phyloP scores from a whole-genome alignment of 805 yeast genomes.

The Saccharomycopsis amapae region DNA sequence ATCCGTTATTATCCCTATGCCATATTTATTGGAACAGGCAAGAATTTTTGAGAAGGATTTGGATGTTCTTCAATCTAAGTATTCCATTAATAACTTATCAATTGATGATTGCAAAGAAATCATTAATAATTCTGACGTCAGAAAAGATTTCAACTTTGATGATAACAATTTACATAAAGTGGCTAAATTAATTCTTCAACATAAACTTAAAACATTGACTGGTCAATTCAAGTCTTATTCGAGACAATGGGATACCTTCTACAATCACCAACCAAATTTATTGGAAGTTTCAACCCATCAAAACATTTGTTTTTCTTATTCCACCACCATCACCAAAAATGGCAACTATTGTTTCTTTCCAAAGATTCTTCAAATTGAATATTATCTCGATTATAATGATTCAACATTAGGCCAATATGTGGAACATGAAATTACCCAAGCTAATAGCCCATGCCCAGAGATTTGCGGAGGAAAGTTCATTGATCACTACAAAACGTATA shows the following conservation, averaged over 20 bases:
- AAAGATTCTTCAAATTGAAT: conserved; percentile 72
- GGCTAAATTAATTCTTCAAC: conserved; percentile 3
- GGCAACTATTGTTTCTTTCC: conserved; percentile 95
- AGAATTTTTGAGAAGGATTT: conserved; percentile 32
- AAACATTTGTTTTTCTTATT: conserved; percentile 67
- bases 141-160: not conserved
- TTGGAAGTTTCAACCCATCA: conserved; percentile 71
- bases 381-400: conserved; percentile 77
- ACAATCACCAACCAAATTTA: conserved; percentile 44
- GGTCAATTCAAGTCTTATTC: conserved; percentile 29
- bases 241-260: conserved; percentile 65
- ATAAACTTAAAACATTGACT: conserved; percentile 25
- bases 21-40: conserved; percentile 51
- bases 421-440: conserved; percentile 69
- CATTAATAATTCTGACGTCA: not conserved
- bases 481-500: conserved; percentile 81
- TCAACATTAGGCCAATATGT: conserved; percentile 83
- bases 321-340: conserved; percentile 74
- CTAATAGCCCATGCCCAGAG: conserved; percentile 62
- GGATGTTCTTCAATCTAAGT: not conserved
- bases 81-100: not conserved
- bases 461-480: conserved; percentile 66
- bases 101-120: not conserved
- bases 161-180: not conserved
- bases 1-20: conserved; percentile 65